A percentile compares a stretch with the other conserved stretches of the same genome.
These are phyloP conservation scores for Umbelopsis sp. DNA, from an alignment of 192 early-diverging fungal species.

Conservation along the genomic window DNA sequence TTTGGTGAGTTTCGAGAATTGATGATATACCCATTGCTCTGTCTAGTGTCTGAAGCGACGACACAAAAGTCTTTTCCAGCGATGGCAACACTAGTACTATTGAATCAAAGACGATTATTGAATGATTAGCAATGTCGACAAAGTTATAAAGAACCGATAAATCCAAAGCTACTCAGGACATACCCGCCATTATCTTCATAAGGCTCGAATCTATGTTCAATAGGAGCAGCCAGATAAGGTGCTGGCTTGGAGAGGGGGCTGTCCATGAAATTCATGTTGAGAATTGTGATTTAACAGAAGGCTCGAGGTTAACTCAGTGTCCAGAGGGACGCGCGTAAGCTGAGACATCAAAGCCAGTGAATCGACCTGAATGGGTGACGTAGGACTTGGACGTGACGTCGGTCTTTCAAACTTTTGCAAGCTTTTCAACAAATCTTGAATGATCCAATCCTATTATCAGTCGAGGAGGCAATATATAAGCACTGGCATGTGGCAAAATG, in stretches of 20 bases:
- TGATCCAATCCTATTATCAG: too few species aligned
- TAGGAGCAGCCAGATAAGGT: constrained; percentile 35
- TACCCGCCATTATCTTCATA: constrained; percentile 89
- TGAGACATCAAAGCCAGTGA: not conserved
- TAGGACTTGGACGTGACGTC: not conserved
- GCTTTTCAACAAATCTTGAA: too few species aligned
- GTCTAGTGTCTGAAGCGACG: constrained; percentile 94
- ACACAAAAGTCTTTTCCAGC: constrained; percentile 95
- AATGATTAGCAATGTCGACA: not conserved
- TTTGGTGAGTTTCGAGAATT: constrained; percentile 94
- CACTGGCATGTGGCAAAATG: too few species aligned
- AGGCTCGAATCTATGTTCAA: constrained; percentile 81
- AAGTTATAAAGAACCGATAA: not conserved
- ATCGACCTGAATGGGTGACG: not conserved
- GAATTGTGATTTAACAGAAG: not conserved
- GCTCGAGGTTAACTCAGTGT: not conserved
- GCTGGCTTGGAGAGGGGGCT: constrained; percentile 16
- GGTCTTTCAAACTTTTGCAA: not conserved
- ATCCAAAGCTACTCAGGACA: not conserved
- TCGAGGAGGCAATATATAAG: too few species aligned
- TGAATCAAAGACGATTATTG: not conserved
- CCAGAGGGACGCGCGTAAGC: constrained; percentile 15
- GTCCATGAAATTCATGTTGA: constrained; percentile 17
- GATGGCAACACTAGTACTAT: constrained; percentile 85
- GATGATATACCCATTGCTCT: constrained; percentile 93